These are phyloP conservation scores for Debaryomyces robertsiae DNA, from an alignment of 1,139 yeast species.

Conservation along the genomic window DNA sequence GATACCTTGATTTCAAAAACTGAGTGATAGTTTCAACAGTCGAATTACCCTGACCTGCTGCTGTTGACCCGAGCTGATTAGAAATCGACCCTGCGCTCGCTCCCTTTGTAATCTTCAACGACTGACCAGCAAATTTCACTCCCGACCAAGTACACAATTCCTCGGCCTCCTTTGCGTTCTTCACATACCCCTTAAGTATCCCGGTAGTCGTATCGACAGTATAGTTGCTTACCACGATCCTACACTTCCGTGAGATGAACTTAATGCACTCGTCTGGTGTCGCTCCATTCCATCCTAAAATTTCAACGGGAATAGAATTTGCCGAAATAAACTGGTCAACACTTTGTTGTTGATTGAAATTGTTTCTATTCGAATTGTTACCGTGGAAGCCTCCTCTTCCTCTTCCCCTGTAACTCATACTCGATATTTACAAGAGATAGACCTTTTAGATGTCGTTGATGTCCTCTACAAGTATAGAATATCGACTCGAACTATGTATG, in stretches of 20 bases:
- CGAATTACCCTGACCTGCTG: slow-evolving; percentile 24
- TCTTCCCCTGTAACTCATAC: slow-evolving; percentile 49
- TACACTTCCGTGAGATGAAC: slow-evolving; percentile 70
- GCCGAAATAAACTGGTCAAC: slow-evolving; percentile 36
- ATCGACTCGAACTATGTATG: too few relatives aligned
- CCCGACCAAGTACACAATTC: slow-evolving; percentile 68
- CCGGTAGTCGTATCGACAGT: slow-evolving; percentile 45
- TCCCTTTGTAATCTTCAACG: slow-evolving; percentile 55
- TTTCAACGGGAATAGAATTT: slow-evolving; percentile 54
- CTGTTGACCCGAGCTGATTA: slow-evolving; percentile 21
- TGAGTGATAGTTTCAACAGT: slow-evolving; percentile 65
- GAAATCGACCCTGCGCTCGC: slow-evolving; percentile 26
- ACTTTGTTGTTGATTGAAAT: slow-evolving; percentile 25
- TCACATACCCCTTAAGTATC: slow-evolving; percentile 61
- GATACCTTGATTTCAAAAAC: slow-evolving; percentile 69
- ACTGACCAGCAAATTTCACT: slow-evolving; percentile 76
- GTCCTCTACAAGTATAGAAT: neutral
- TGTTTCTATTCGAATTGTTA: slow-evolving; percentile 20
- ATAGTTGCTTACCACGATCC: slow-evolving; percentile 54
- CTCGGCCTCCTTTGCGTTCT: slow-evolving; percentile 56
- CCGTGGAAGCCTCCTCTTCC: slow-evolving; percentile 44
- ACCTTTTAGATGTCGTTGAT: slow-evolving; percentile 1
- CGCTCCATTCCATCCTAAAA: slow-evolving; percentile 84
- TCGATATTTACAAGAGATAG: slow-evolving; percentile 8
- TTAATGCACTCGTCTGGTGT: slow-evolving; percentile 65